Evolutionary conservation across 352 stramenopile genomes (phyloP).

Genomic region (Pythium volutum): DNA sequence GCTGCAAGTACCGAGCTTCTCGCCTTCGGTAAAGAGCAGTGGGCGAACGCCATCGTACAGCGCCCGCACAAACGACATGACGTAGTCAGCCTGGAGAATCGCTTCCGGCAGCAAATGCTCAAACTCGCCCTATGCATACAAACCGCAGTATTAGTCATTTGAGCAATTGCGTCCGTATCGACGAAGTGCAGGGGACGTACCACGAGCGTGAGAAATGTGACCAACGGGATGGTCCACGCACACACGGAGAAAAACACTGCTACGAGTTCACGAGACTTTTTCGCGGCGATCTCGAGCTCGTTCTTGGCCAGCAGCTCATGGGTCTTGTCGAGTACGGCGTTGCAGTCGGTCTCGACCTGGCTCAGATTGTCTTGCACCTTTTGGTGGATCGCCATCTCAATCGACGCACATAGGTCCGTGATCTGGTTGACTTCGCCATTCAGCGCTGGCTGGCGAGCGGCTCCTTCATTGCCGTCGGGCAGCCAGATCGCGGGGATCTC

Average conservation of each 20-base stretch:
- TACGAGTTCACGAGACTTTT: conserved; percentile 41
- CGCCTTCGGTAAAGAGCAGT: conserved; percentile 30
- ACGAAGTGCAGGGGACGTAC: conserved; percentile 18
- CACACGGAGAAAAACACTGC: conserved; percentile 40
- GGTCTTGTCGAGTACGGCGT: conserved; percentile 31
- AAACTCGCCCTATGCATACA: conserved; percentile 35
- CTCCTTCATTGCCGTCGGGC: conserved; percentile 21
- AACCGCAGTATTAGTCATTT: not conserved
- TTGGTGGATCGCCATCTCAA: conserved; percentile 58
- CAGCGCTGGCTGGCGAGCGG: conserved; percentile 10
- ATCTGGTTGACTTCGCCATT: conserved; percentile 52
- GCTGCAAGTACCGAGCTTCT: conserved; percentile 25
- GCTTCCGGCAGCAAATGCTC: conserved; percentile 31
- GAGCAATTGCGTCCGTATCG: not conserved
- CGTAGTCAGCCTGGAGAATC: conserved; percentile 34
- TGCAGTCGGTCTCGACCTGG: conserved; percentile 46
- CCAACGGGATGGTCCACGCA: conserved; percentile 40
- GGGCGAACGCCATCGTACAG: conserved; percentile 35
- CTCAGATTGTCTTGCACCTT: conserved; percentile 67
- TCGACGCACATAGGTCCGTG: conserved; percentile 32
- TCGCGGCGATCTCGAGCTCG: conserved; percentile 40
- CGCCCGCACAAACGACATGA: conserved; percentile 37
- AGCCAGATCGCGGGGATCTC: conserved; percentile 63
- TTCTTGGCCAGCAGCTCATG: conserved; percentile 32
- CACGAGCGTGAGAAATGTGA: conserved; percentile 42